phyloP scores from a whole-genome alignment of 768 basidiomycete genomes.

The Leucosporidium yakuticum region DNA sequence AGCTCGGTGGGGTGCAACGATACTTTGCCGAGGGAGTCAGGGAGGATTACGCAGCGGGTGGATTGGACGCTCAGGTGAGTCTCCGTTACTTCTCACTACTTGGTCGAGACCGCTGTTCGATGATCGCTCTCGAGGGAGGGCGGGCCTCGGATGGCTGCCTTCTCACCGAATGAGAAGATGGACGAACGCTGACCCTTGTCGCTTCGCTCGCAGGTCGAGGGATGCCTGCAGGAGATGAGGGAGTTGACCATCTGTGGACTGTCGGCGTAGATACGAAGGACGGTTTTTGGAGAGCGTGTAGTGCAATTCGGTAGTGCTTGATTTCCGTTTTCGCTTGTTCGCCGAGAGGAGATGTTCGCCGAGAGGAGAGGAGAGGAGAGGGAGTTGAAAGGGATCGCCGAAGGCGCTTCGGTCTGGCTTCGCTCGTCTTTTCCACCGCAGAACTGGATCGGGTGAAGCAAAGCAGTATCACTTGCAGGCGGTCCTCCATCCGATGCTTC shows the following conservation, averaged over 20 bases:
- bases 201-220: constrained; percentile 65
- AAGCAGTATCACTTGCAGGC: no score
- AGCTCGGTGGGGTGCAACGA: constrained; percentile 88
- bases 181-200: constrained; percentile 7
- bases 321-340: no score
- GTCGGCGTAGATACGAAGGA: not conserved
- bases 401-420: no score
- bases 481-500: no score
- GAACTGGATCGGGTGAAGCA: no score
- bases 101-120: not conserved
- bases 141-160: not conserved
- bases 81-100: not conserved
- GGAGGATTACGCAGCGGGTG: constrained; percentile 95
- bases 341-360: no score
- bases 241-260: constrained; percentile 66
- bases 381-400: no score
- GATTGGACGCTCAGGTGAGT: constrained; percentile 77
- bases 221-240: constrained; percentile 92
- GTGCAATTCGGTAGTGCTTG: no score
- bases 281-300: no score
- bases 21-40: constrained; percentile 41
- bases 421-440: no score
- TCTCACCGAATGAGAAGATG: no score
- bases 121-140: not conserved
- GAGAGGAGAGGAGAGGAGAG: no score